Evolutionary conservation across 1,139 yeast species (phyloP), one percentile per base, ranked within the genome.

Genomic region (Geotrichum candidum): DNA sequence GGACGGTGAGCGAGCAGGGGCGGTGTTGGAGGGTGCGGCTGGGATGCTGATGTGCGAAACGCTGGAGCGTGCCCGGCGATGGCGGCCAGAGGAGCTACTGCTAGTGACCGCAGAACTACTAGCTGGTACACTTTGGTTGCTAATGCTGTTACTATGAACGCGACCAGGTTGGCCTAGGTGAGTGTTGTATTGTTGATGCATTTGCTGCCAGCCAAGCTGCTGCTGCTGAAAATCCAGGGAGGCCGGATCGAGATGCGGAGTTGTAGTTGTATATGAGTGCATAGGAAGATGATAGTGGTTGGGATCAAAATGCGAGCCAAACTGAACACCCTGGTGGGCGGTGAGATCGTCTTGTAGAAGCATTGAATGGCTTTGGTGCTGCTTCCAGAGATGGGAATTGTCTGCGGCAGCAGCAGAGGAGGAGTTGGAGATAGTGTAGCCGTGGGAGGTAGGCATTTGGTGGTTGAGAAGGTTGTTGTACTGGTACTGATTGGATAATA

Each of bases 141-240:
- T 41, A 41, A 41, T 41, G 23, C 48, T 41, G 22, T 41, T 41
- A 41, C 48, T 41, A 15, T 41, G 48, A n/a, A 41, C 22, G 22
- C 48, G 48, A 18, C 22, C 18, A 2, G 48, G 48, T 15, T 41
- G 48, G 23, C 5, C 5, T 9, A 41, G n/a, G 3, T 41, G 48
- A 1, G 48, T 1, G 48, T 41, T 41, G 22, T 41, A 41, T 13
- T 46, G 51, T 5, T 38, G 31, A 29, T 55, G 57, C 57, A 46
- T 51, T n/a, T 55, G 57, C 46, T 55, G 57, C 57, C 57, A 55
- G 53, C 50, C 31, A 23, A 46, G 27, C 25, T 55, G 57, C 48
- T 41, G 48, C 53, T 54, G 57, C 27, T 55, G 57, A 31, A 55
- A 31, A 31, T 45, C 53, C 25, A 55, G 53, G 4, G 53, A 23